These are phyloP conservation scores for Schizonepeta tenuifolia DNA, from an alignment of 257 asterid species.

Conservation along the genomic window DNA sequence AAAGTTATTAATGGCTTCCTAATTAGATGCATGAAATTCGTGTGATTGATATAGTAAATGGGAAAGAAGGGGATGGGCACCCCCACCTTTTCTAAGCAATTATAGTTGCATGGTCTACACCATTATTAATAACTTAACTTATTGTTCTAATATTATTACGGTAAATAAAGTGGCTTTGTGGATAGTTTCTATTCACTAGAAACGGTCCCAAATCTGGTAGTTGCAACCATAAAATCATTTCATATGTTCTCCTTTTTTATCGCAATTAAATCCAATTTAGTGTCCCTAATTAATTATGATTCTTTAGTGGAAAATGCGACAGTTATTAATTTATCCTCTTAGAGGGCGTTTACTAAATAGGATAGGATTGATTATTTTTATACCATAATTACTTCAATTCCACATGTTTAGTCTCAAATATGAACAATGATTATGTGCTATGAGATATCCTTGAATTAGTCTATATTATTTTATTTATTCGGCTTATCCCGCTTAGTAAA, in stretches of 20 bases:
- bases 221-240: constrained; percentile 47
- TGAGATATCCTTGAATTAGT: no score
- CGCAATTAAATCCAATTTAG: not conserved
- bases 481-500: no score
- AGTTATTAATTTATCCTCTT: not conserved
- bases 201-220: constrained; percentile 52
- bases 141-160: constrained; percentile 46
- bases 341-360: no score
- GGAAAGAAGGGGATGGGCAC: constrained; percentile 31
- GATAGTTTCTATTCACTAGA: constrained; percentile 33
- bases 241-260: not conserved
- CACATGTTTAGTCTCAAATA: no score
- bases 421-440: no score
- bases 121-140: constrained; percentile 35
- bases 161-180: constrained; percentile 43
- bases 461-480: no score
- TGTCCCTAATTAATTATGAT: not conserved
- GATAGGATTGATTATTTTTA: no score
- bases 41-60: constrained; percentile 20
- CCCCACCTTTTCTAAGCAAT: constrained; percentile 49
- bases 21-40: constrained; percentile 28
- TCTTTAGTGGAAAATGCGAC: not conserved
- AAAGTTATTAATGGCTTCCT: constrained; percentile 33
- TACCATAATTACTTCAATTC: no score
- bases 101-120: constrained; percentile 63